Evolutionary conservation across 176 grass and related monocot species (phyloP).

Genomic region (Triticum aestivum): IWGSC_CS_RefSeq_v2.1 NC_057813.1:87083385-87083884

Average conservation of each 20-base stretch:
- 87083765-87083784: not conserved
- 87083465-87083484: too few relatives aligned
- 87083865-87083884: conserved; percentile 73
- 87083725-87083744: not conserved
- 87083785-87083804: not conserved
- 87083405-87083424: not conserved
- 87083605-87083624: conserved; percentile 32
- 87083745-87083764: not conserved
- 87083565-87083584: conserved; percentile 12
- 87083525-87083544: not conserved
- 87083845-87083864: conserved; percentile 51
- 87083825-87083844: conserved; percentile 38
- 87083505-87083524: not conserved
- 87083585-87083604: conserved; percentile 16
- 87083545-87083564: not conserved
- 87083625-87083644: conserved; percentile 22
- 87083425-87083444: not conserved
- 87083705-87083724: not conserved
- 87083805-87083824: conserved; percentile 28
- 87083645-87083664: conserved; percentile 8
- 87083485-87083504: too few relatives aligned
- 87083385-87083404: not conserved
- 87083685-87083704: not conserved
- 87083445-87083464: not conserved
- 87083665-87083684: not conserved